Evolutionary conservation across 805 yeast genomes (phyloP), one percentile per base, ranked within the genome.

Genomic region (Kodamaea leandrae): DNA sequence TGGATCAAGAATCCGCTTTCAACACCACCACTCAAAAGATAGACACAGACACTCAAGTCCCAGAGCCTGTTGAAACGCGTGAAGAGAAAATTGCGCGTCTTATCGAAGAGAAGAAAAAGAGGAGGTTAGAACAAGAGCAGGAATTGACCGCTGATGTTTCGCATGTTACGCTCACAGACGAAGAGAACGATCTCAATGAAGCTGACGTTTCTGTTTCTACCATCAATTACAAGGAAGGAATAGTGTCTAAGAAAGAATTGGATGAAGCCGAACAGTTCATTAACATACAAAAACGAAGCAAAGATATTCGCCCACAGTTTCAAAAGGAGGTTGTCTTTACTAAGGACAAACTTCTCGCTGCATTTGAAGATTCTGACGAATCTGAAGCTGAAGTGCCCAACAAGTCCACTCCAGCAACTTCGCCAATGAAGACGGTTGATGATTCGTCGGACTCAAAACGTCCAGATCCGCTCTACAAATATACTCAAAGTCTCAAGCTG

Each of bases 81-180:
- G 32, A 43, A 27, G 14, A 19, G 3, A 29, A n/a, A 13, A 32
- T 42, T 17, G 47, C 50, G 12, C 42, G 46, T 3, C 45, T 44
- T 21, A 26, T 37, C 2, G 41, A 32, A 12, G 42, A 29, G 4
- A 35, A 34, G 23, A 33, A 25, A 9, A 32, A 50, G 42, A 39
- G 59, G 23, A 16, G 49, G 19, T 10, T 9, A 12, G 36, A 39
- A 16, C 51, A 48, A 24, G 57, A 49, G 26, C 50, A 47, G 29
- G 49, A 45, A 39, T 51, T 66, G 18, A 61, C 61, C 36, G 60
- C 59, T 2, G 72, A 69, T 28, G 52, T 68, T 17, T 44, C 65
- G 0, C 57, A 50, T 27, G 50, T 54, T 2, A 49, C 72, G 1
- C 50, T 68, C 18, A 63, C 71, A 2, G 73, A 68, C 37, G 74